Base-by-base conservation (phyloP, 768 basidiomycete species). In the Leccinum arenicola region DNA sequence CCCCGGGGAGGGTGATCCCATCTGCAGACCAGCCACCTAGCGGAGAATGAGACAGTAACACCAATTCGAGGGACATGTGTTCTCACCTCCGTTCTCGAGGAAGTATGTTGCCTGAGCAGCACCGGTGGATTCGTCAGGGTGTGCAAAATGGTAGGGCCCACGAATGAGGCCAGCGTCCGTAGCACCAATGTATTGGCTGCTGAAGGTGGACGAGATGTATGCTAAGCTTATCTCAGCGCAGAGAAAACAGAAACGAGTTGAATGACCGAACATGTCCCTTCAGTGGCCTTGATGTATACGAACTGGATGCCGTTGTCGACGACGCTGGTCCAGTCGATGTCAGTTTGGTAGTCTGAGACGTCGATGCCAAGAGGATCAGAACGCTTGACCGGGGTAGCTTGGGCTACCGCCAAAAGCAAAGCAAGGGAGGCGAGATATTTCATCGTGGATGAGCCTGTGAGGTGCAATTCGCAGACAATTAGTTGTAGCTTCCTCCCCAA, bases 261-360 rank as follows among this genome's bases (percentile, higher is more conserved):
- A 33, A 56, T 51, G 8, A 64, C 75, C 57, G 52, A 48, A 84
- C 83, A 66, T n/a, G 77, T 84, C 9, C 81, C 81, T 67, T 88
- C 85, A 3, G 86, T 88, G 9, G 85, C 86, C 67, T 87, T 88
- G 78, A 88, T 86, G 66, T 78, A 87, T 3, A 74, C 82, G 63
- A 85, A 88, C 12, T 73, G 57, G 33, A 85, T 68, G 4, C 83
- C 85, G 59, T 82, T 81, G 12, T 77, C 67, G 60, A 74, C 77
- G 61, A 85, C 81, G 3, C 76, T 74, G 40, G 65, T 72, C 84
- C 84, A 87, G 67, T 85, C 73, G 40, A 87, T 69, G 61, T 61
- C 66, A 12, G 75, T 64, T 60, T 87, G 85, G 50, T 73, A 80
- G 65, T 66, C 52, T 11, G 84, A 85, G 57, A 87, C 80, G 60